phyloP scores from a whole-genome alignment of 768 basidiomycete species.

The Leccinum arenicola region DNA sequence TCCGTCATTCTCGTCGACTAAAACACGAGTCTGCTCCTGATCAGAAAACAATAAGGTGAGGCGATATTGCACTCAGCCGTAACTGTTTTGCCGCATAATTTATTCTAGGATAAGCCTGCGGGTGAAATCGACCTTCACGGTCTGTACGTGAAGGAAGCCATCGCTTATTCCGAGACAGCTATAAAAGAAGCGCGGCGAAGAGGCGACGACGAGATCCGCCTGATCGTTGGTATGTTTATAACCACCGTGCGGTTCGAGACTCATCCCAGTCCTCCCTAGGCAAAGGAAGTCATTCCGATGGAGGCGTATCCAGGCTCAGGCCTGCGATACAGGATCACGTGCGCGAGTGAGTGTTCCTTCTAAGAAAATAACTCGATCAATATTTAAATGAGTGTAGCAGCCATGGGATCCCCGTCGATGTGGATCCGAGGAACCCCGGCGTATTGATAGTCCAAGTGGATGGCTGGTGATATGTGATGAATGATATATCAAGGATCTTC shows the following conservation, averaged over 20 bases:
- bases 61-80: not conserved
- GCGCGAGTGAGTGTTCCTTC: constrained; percentile 49
- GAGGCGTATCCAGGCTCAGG: constrained; percentile 77
- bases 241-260: not conserved
- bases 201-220: constrained; percentile 59
- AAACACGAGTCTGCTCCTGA: not conserved
- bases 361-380: not conserved
- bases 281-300: constrained; percentile 84
- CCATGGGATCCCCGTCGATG: constrained; percentile 62
- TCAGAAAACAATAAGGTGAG: constrained; percentile 74
- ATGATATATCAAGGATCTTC: not conserved
- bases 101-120: constrained; percentile 50
- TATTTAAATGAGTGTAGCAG: constrained; percentile 36
- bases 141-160: constrained; percentile 89
- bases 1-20: not conserved
- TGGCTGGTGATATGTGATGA: not conserved
- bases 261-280: constrained; percentile 37
- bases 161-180: constrained; percentile 66
- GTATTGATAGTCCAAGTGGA: constrained; percentile 67
- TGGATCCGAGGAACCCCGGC: constrained; percentile 81
- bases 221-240: constrained; percentile 76
- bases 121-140: constrained; percentile 90
- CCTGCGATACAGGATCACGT: constrained; percentile 87
- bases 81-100: constrained; percentile 1
- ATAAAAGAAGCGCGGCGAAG: constrained; percentile 59